Evolutionary conservation across 805 yeast genomes (phyloP).

Genomic region (Candida maltosa): DNA sequence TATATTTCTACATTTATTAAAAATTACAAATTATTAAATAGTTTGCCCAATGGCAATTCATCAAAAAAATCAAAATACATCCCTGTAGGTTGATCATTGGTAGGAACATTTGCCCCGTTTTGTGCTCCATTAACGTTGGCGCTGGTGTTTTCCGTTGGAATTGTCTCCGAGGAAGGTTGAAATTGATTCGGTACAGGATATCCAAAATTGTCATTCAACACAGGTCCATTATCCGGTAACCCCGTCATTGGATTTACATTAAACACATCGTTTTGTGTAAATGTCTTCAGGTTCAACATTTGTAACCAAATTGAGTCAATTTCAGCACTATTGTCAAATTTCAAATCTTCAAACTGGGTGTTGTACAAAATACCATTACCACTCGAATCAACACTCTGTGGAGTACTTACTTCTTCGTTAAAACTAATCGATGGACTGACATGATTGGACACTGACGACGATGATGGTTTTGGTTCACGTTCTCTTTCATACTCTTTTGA

Average conservation of each 20-base stretch:
- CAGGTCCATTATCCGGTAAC: constrained; percentile 1
- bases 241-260: too few relatives aligned
- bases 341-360: constrained; percentile 13
- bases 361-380: constrained; percentile 2
- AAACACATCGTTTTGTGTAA: not conserved
- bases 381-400: not conserved
- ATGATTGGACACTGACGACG: not conserved
- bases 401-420: not conserved
- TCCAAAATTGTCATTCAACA: not conserved
- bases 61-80: constrained; percentile 11
- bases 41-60: constrained; percentile 12
- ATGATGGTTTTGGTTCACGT: not conserved
- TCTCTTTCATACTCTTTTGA: constrained; percentile 1
- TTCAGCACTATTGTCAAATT: constrained; percentile 17
- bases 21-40: constrained; percentile 6
- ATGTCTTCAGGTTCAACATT: constrained; percentile 18
- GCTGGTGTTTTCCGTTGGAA: too few relatives aligned
- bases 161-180: too few relatives aligned
- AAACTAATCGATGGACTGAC: not conserved
- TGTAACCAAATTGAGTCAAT: constrained; percentile 29
- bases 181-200: constrained; percentile 1
- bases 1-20: not conserved
- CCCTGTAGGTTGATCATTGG: too few relatives aligned
- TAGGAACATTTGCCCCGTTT: too few relatives aligned
- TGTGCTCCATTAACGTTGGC: too few relatives aligned